Conservation (phyloP, 768 basidiomycete genomes). For the Psilocybe cubensis region DNA sequence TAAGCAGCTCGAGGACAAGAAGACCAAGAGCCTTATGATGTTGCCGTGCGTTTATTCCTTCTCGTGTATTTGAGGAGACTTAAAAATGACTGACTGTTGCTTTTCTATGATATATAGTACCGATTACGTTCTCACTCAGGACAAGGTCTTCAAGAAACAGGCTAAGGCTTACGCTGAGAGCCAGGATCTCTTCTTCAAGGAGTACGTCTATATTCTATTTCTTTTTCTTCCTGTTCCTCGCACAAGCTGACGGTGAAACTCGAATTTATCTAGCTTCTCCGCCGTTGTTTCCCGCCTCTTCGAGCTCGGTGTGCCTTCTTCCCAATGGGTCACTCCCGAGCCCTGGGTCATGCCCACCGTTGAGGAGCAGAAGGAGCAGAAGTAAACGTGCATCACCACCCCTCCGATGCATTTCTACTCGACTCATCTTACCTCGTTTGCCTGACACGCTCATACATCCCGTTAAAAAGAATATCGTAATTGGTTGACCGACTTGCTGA, state of each 20-base stretch:
- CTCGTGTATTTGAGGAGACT: too few species aligned
- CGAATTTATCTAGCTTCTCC: slow-evolving; percentile 94
- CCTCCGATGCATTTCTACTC: too few species aligned
- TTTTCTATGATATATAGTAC: slow-evolving; percentile 49
- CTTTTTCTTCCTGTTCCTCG: slow-evolving; percentile 5
- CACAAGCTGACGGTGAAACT: too few species aligned
- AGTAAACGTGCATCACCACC: slow-evolving; percentile 6
- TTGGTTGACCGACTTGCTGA: too few species aligned
- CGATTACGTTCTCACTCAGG: slow-evolving; percentile 86
- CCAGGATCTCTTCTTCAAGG: slow-evolving; percentile 89
- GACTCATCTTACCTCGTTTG: too few species aligned
- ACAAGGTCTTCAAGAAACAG: slow-evolving; percentile 91
- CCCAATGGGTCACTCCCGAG: slow-evolving; percentile 75
- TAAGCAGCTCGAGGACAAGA: slow-evolving; percentile 93
- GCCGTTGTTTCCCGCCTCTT: slow-evolving; percentile 76
- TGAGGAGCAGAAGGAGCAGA: slow-evolving; percentile 43
- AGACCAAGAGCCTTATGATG: slow-evolving; percentile 92
- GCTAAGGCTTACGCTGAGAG: slow-evolving; percentile 87
- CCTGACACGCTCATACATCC: too few species aligned
- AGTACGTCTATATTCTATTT: slow-evolving; percentile 48
- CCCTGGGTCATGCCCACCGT: slow-evolving; percentile 74
- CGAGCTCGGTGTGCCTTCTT: slow-evolving; percentile 89
- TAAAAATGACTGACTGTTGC: neutral
- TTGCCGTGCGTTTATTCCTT: slow-evolving; percentile 76
- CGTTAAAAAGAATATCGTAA: too few species aligned